These are phyloP conservation scores for Salix koriyanagi DNA, from an alignment of 345 rosid species.

Conservation along the genomic window DNA sequence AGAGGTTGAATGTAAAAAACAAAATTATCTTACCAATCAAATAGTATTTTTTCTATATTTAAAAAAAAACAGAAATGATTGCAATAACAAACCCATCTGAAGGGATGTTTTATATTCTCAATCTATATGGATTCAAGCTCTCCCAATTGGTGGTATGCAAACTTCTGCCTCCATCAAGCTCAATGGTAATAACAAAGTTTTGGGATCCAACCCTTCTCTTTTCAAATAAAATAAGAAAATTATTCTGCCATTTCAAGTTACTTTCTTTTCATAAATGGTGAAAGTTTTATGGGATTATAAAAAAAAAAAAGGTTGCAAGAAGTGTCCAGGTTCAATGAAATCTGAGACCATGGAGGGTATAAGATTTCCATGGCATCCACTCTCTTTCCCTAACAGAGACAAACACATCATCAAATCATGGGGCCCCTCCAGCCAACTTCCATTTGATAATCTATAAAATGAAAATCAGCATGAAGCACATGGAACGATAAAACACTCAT, in stretches of 20 bases:
- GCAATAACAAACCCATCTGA: too few species aligned
- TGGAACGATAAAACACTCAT: background rate
- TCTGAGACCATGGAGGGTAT: background rate
- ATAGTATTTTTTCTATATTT: too few species aligned
- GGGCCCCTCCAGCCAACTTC: background rate
- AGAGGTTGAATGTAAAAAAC: too few species aligned
- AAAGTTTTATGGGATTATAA: too few species aligned
- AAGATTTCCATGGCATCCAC: too few species aligned
- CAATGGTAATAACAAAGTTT: background rate
- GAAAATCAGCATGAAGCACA: background rate
- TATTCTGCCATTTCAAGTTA: too few species aligned
- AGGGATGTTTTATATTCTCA: background rate
- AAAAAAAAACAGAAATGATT: too few species aligned
- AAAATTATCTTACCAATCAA: too few species aligned
- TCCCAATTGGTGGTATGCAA: background rate
- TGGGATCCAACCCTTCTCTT: background rate
- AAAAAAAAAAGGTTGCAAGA: too few species aligned
- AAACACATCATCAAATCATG: background rate
- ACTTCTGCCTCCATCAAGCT: too few species aligned
- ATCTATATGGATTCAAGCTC: background rate
- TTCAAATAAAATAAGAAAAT: too few species aligned
- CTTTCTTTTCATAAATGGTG: too few species aligned
- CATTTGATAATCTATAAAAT: background rate
- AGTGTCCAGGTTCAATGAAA: background rate
- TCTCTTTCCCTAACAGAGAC: background rate